Evolutionary conservation across 176 grass and related monocot species (phyloP).

Genomic region (Avena insularis): DNA sequence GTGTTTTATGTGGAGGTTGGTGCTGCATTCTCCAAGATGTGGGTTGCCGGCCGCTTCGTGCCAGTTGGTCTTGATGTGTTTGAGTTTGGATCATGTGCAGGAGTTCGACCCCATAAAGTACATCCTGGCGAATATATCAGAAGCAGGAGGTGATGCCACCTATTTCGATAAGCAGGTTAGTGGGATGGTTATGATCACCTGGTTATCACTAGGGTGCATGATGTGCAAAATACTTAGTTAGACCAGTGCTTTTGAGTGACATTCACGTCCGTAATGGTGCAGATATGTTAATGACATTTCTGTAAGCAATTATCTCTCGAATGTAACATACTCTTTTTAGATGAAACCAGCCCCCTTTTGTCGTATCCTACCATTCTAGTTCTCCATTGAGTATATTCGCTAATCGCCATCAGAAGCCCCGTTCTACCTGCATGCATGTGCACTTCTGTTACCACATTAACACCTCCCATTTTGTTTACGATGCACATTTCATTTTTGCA

Average conservation of each 20-base stretch:
- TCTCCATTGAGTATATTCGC: slow-evolving; percentile 11
- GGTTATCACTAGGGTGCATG: background rate
- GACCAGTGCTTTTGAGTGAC: background rate
- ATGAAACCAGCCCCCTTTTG: background rate
- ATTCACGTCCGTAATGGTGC: background rate
- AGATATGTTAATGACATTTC: slow-evolving; percentile 32
- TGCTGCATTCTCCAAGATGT: slow-evolving; percentile 28
- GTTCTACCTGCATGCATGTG: slow-evolving; percentile 10
- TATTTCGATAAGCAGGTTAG: slow-evolving; percentile 98
- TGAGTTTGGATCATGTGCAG: slow-evolving; percentile 50
- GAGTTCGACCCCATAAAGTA: slow-evolving; percentile 93
- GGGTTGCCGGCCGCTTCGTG: background rate
- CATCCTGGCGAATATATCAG: slow-evolving; percentile 78
- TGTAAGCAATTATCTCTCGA: background rate
- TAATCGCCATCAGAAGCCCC: slow-evolving; percentile 3
- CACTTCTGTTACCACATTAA: slow-evolving; percentile 13
- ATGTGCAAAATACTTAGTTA: background rate
- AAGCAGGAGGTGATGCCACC: slow-evolving; percentile 62
- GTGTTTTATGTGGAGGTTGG: slow-evolving; percentile 90
- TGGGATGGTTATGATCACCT: background rate
- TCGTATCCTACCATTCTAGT: slow-evolving; percentile 35
- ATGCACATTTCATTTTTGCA: slow-evolving; percentile 51
- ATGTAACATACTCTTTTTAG: background rate
- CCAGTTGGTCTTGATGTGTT: background rate
- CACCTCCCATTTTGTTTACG: background rate